Percentiles rank a stretch among this genome's conserved stretches.
phyloP scores from a whole-genome alignment of 805 yeast genomes.

The Metschnikowia henanensis region DNA sequence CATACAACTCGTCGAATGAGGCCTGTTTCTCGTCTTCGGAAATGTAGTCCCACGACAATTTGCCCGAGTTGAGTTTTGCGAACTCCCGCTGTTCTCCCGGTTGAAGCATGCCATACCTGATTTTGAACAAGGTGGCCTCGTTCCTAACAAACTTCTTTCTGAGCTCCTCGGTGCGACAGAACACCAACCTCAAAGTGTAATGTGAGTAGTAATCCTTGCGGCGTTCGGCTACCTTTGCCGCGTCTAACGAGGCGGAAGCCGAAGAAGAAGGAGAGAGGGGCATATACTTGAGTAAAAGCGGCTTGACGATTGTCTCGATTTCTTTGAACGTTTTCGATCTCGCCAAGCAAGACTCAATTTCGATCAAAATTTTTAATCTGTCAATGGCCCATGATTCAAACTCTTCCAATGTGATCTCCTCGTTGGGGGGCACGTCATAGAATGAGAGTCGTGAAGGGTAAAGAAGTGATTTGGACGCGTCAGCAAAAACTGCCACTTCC shows the following conservation, averaged over 20 bases:
- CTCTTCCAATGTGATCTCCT: conserved; percentile 87
- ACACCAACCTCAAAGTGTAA: conserved; percentile 82
- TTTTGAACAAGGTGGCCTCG: conserved; percentile 71
- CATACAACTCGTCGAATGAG: conserved; percentile 49
- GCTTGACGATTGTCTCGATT: conserved; percentile 61
- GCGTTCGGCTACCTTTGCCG: conserved; percentile 54
- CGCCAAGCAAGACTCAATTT: conserved; percentile 73
- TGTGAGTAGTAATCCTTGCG: conserved; percentile 92
- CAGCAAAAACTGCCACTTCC: conserved; percentile 25
- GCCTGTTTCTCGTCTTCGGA: conserved; percentile 56
- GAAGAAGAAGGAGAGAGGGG: conserved; percentile 53
- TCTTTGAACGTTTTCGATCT: conserved; percentile 67
- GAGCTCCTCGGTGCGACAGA: conserved; percentile 83
- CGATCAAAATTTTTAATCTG: conserved; percentile 77
- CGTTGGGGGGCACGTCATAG: conserved; percentile 73
- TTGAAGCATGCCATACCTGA: conserved; percentile 67
- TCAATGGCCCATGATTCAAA: conserved; percentile 97
- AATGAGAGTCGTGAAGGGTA: conserved; percentile 69
- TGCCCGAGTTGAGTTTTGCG: conserved; percentile 51
- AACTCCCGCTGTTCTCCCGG: conserved; percentile 69
- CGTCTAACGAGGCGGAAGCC: conserved; percentile 28
- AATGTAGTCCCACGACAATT: conserved; percentile 73
- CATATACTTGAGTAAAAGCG: conserved; percentile 59
- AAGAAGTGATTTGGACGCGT: conserved; percentile 30
- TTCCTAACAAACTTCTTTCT: conserved; percentile 76